Conservation (phyloP, 768 basidiomycete species). For the Mycena kentingensis region DNA sequence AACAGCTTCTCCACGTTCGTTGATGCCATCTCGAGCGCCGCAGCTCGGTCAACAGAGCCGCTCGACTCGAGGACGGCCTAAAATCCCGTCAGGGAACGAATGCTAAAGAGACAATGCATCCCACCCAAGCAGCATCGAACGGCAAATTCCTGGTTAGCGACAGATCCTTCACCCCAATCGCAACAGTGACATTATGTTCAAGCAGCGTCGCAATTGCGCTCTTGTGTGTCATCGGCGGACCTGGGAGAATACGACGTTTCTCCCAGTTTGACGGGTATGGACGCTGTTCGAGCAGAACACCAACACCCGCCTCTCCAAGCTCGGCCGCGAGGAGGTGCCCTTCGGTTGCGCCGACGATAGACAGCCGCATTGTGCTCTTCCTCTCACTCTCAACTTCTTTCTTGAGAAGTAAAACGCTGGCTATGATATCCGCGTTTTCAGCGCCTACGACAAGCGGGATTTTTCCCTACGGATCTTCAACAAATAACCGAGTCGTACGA, state of each 20-base stretch:
- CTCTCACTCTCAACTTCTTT: slow-evolving; percentile 45
- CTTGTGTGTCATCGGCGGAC: slow-evolving; percentile 64
- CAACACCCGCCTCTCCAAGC: slow-evolving; percentile 60
- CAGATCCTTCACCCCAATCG: slow-evolving; percentile 56
- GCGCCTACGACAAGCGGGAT: slow-evolving; percentile 68
- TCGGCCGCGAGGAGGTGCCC: slow-evolving; percentile 64
- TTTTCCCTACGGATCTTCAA: slow-evolving; percentile 44
- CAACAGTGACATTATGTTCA: slow-evolving; percentile 63
- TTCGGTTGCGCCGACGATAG: slow-evolving; percentile 63
- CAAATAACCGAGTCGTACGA: slow-evolving; percentile 12
- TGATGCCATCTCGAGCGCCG: slow-evolving; percentile 44
- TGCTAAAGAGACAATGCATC: slow-evolving; percentile 10
- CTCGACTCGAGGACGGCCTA: slow-evolving; percentile 38
- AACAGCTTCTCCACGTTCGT: slow-evolving; percentile 46
- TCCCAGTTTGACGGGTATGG: slow-evolving; percentile 72
- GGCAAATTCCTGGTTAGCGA: slow-evolving; percentile 69
- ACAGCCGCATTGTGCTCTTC: slow-evolving; percentile 39
- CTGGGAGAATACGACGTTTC: slow-evolving; percentile 56
- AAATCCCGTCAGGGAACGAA: not conserved
- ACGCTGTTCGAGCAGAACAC: slow-evolving; percentile 69
- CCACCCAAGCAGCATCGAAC: slow-evolving; percentile 64
- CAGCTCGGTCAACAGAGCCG: slow-evolving; percentile 40
- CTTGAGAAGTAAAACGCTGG: slow-evolving; percentile 65
- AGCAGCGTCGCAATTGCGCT: slow-evolving; percentile 58
- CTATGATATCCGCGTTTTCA: slow-evolving; percentile 76